Conservation (phyloP, 805 yeast genomes). For the Henningerozyma blattae region DNA sequence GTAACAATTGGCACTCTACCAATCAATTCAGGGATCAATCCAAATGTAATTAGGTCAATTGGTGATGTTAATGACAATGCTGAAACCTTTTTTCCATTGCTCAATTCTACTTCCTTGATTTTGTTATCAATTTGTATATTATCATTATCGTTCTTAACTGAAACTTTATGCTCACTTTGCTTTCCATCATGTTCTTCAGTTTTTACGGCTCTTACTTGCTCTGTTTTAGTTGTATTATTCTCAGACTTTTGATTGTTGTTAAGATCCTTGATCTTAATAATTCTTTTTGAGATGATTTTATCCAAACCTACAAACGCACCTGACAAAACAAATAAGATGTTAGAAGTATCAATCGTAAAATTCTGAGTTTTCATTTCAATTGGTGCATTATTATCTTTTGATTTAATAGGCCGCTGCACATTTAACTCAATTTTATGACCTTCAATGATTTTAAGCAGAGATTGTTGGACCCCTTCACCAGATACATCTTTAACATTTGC, state of each 20-base stretch:
- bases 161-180: conserved; percentile 7
- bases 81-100: conserved; percentile 27
- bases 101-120: conserved; percentile 27
- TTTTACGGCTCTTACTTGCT: conserved; percentile 1
- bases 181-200: conserved; percentile 2
- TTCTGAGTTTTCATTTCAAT: conserved; percentile 30
- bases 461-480: conserved; percentile 58
- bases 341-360: conserved; percentile 40
- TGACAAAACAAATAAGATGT: conserved; percentile 43
- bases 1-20: conserved; percentile 49
- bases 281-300: conserved; percentile 32
- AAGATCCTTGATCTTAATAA: conserved; percentile 18
- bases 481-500: conserved; percentile 45
- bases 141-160: too few species aligned
- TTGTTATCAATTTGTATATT: conserved; percentile 15
- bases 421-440: conserved; percentile 41
- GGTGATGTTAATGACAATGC: conserved; percentile 38
- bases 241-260: neutral
- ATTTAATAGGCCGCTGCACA: conserved; percentile 31
- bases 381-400: conserved; percentile 11
- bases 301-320: conserved; percentile 56
- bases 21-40: conserved; percentile 47
- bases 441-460: conserved; percentile 42
- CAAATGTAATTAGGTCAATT: conserved; percentile 38
- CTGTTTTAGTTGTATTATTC: neutral